Evolutionary conservation across 192 early-diverging fungal genomes (phyloP).

Genomic region (Helicostylum pulchrum): DNA sequence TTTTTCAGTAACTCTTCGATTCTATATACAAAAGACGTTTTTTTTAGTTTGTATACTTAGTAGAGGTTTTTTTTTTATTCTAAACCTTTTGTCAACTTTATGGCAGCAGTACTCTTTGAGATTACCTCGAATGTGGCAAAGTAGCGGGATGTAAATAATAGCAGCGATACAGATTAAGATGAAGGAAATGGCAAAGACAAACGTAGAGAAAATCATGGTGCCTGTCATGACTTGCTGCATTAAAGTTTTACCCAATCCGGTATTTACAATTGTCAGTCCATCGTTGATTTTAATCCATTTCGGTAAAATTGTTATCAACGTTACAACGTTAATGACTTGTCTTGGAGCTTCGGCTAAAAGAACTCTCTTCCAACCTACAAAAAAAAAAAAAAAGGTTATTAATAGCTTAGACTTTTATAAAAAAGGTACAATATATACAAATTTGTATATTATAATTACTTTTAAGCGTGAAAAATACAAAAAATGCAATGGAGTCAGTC

Average conservation of each 20-base stretch:
- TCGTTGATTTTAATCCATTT: slow-evolving; percentile 28
- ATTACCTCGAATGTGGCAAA: slow-evolving; percentile 79
- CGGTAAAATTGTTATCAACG: slow-evolving; percentile 39
- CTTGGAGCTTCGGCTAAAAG: slow-evolving; percentile 83
- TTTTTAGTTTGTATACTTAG: background rate
- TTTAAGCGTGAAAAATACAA: slow-evolving; percentile 80
- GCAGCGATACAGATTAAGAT: slow-evolving; percentile 59
- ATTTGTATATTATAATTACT: slow-evolving; percentile 44
- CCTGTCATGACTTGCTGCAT: slow-evolving; percentile 35
- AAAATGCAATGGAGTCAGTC: slow-evolving; percentile 74
- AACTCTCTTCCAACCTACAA: slow-evolving; percentile 79
- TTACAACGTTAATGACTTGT: slow-evolving; percentile 64
- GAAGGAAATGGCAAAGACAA: slow-evolving; percentile 51
- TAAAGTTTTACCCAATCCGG: slow-evolving; percentile 20
- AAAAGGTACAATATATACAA: background rate
- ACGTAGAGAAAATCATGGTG: slow-evolving; percentile 58
- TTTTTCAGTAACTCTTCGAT: slow-evolving; percentile 17
- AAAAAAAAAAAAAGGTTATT: background rate
- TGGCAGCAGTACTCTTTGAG: slow-evolving; percentile 89
- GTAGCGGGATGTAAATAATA: slow-evolving; percentile 75
- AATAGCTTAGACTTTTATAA: background rate
- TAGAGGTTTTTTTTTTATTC: background rate
- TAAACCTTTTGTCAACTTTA: slow-evolving; percentile 85
- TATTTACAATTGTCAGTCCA: slow-evolving; percentile 9
- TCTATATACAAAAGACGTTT: background rate